Conservation (phyloP, 768 basidiomycete species). For the Mycena rebaudengoi region DNA sequence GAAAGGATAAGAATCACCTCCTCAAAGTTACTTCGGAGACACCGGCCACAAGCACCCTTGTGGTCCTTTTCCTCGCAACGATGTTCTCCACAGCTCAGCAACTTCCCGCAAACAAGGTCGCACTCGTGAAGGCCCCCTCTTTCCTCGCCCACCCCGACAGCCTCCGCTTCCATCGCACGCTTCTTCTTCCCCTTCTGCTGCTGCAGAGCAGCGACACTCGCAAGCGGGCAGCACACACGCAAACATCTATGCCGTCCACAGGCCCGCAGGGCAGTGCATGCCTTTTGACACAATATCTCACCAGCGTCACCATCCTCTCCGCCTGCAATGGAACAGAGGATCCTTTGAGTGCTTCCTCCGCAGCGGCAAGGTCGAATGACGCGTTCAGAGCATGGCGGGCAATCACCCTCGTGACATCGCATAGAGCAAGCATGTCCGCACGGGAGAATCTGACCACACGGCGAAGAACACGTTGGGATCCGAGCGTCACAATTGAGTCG, state of each 20-base stretch:
- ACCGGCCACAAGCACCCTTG: constrained; percentile 80
- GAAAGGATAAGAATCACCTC: constrained; percentile 62
- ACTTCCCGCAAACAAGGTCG: constrained; percentile 80
- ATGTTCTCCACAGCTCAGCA: constrained; percentile 80
- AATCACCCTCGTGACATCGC: constrained; percentile 80
- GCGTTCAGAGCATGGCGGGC: constrained; percentile 78
- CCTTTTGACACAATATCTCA: constrained; percentile 82
- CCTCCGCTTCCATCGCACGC: constrained; percentile 39
- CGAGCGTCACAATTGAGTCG: constrained; percentile 72
- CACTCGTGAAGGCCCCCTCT: constrained; percentile 83
- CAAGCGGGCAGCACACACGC: constrained; percentile 89
- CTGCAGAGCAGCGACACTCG: constrained; percentile 57
- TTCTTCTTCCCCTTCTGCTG: constrained; percentile 74
- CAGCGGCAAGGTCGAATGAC: constrained; percentile 88
- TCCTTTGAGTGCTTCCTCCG: constrained; percentile 66
- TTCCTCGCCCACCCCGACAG: constrained; percentile 58
- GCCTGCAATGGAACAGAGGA: constrained; percentile 62
- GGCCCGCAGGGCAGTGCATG: constrained; percentile 78
- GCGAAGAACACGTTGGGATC: constrained; percentile 80
- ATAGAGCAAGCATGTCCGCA: constrained; percentile 81
- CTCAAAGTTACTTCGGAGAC: constrained; percentile 90
- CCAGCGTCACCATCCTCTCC: constrained; percentile 41
- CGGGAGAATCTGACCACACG: constrained; percentile 69
- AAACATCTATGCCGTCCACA: constrained; percentile 91
- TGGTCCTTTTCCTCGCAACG: constrained; percentile 85